Percentiles rank a stretch among this genome's conserved stretches.
phyloP scores from a whole-genome alignment of 106 monocot species.

The Gastrodia elata region DNA sequence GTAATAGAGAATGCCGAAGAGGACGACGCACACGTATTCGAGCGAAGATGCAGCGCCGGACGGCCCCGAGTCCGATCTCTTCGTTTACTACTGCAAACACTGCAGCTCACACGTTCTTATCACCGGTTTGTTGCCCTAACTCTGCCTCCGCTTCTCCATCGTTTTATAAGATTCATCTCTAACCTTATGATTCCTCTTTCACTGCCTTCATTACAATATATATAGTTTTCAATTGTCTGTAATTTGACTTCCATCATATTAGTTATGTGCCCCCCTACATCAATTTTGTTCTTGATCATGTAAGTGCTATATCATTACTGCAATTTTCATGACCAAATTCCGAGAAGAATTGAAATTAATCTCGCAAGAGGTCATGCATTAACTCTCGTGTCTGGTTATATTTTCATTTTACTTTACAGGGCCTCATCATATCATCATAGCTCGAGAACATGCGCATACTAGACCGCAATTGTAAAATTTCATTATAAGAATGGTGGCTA shows the following conservation, averaged over 20 bases:
- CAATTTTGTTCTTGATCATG: background rate
- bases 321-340: background rate
- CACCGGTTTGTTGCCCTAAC: conserved; percentile 44
- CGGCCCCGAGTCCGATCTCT: conserved; percentile 84
- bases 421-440: background rate
- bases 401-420: background rate
- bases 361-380: background rate
- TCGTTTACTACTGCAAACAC: conserved; percentile 98
- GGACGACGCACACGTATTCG: conserved; percentile 98
- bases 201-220: background rate
- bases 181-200: background rate
- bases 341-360: background rate
- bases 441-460: background rate
- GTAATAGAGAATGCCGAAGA: conserved; percentile 64
- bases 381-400: background rate
- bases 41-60: conserved; percentile 85
- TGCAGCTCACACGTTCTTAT: conserved; percentile 94
- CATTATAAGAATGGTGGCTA: background rate
- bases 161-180: background rate
- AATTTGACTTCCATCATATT: background rate
- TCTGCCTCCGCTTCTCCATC: background rate
- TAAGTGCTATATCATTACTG: background rate
- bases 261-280: background rate
- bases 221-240: background rate
- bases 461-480: background rate